Conservation (phyloP, 2,329 filamentous ascomycete genomes). For the Fusarium haematococcum region DNA sequence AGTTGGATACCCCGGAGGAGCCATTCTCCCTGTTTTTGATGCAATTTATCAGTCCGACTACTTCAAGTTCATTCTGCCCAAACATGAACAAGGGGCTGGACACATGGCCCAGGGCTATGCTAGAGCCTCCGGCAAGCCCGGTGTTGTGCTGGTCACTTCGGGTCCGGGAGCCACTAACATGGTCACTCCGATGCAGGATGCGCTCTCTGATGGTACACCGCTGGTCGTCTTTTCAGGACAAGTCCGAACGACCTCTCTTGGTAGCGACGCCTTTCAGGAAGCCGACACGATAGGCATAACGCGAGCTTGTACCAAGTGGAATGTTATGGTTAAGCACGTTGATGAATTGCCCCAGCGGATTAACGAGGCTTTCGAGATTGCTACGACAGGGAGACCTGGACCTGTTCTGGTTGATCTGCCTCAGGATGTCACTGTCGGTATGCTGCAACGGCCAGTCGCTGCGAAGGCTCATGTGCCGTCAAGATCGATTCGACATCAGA, state of each 20-base stretch:
- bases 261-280: slow-evolving; percentile 97
- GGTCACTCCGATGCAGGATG: slow-evolving; percentile 95
- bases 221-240: slow-evolving; percentile 97
- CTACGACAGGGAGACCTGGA: slow-evolving; percentile 91
- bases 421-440: slow-evolving; percentile 92
- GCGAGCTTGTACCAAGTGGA: slow-evolving; percentile 97
- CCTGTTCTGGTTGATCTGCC: slow-evolving; percentile 96
- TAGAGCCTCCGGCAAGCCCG: slow-evolving; percentile 90
- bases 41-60: slow-evolving; percentile 98
- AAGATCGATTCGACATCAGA: background rate
- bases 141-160: slow-evolving; percentile 96
- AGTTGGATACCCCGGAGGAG: slow-evolving; percentile 93
- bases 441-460: slow-evolving; percentile 63
- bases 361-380: slow-evolving; percentile 98
- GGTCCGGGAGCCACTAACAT: slow-evolving; percentile 97
- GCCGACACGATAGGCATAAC: slow-evolving; percentile 95
- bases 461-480: background rate
- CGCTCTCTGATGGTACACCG: slow-evolving; percentile 92
- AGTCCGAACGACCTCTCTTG: slow-evolving; percentile 89
- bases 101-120: slow-evolving; percentile 99
- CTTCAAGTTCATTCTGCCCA: slow-evolving; percentile 94
- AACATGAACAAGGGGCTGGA: slow-evolving; percentile 96
- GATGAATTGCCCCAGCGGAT: slow-evolving; percentile 93
- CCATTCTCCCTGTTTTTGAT: slow-evolving; percentile 97
- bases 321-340: slow-evolving; percentile 96